These are phyloP conservation scores for Theobroma grandiflorum DNA, from an alignment of 441 rosid genomes.

Conservation along the genomic window DNA sequence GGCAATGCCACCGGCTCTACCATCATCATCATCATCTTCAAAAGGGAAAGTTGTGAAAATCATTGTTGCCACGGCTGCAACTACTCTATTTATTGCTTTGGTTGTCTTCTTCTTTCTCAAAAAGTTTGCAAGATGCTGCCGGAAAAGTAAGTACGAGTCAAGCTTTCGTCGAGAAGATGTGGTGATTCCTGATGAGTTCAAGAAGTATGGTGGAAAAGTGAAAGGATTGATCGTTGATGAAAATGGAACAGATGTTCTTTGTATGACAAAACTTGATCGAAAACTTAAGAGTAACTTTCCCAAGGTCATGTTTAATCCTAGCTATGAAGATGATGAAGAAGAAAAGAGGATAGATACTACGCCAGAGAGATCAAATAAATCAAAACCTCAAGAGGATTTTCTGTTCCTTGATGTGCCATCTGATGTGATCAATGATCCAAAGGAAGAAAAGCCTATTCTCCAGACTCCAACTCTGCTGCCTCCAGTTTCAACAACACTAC, in stretches of 20 bases:
- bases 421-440: not conserved
- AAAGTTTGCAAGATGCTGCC: slow-evolving; percentile 24
- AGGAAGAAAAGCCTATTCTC: slow-evolving; percentile 20
- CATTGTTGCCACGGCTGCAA: slow-evolving; percentile 44
- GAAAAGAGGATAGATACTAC: slow-evolving; percentile 32
- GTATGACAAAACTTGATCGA: slow-evolving; percentile 42
- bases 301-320: slow-evolving; percentile 40
- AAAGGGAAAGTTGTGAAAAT: slow-evolving; percentile 34
- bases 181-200: slow-evolving; percentile 34
- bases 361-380: slow-evolving; percentile 10
- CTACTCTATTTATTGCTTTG: slow-evolving; percentile 41
- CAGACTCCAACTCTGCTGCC: slow-evolving; percentile 12
- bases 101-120: slow-evolving; percentile 33
- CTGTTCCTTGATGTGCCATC: slow-evolving; percentile 5
- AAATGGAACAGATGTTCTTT: slow-evolving; percentile 48
- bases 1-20: slow-evolving; percentile 26
- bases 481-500: not conserved
- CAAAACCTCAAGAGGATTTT: slow-evolving; percentile 25
- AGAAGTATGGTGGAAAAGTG: slow-evolving; percentile 34
- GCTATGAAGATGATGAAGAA: slow-evolving; percentile 38
- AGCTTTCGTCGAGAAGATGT: slow-evolving; percentile 35
- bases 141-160: slow-evolving; percentile 23
- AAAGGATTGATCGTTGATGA: slow-evolving; percentile 51
- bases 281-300: slow-evolving; percentile 31
- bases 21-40: slow-evolving; percentile 25